Evolutionary conservation across 2,329 filamentous ascomycete species (phyloP).

Genomic region (Juglanconis sp.): DNA sequence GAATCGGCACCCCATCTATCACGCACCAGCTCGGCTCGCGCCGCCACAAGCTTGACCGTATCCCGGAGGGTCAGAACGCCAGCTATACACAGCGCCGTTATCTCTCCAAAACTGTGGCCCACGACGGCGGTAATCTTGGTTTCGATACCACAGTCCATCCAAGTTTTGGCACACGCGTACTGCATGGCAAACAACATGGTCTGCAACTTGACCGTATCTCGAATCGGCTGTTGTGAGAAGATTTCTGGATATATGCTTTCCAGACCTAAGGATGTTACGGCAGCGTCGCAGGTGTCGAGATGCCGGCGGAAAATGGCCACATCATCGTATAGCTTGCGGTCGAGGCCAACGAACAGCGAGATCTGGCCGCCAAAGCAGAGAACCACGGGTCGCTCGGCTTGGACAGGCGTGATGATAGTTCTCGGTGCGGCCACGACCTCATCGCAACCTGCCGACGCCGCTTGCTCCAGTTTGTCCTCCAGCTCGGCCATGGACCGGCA

Average conservation of each 20-base stretch:
- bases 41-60: conserved; percentile 26
- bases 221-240: conserved; percentile 22
- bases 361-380: conserved; percentile 21
- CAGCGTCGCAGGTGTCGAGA: conserved; percentile 22
- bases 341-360: conserved; percentile 30
- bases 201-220: too few species aligned
- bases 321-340: conserved; percentile 28
- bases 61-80: conserved; percentile 29
- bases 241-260: conserved; percentile 30
- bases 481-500: conserved; percentile 26
- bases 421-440: neutral
- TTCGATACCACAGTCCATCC: too few species aligned
- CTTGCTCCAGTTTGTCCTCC: neutral
- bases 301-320: conserved; percentile 23
- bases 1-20: conserved; percentile 33
- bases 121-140: too few species aligned
- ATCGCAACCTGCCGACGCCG: neutral
- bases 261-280: conserved; percentile 16
- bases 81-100: conserved; percentile 36
- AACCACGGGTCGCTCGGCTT: neutral
- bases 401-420: neutral
- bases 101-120: conserved; percentile 42
- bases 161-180: too few species aligned
- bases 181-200: too few species aligned
- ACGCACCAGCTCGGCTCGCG: conserved; percentile 28